These are phyloP conservation scores for Didymella exigua DNA, from an alignment of 2,329 filamentous ascomycete species.

Conservation along the genomic window DNA sequence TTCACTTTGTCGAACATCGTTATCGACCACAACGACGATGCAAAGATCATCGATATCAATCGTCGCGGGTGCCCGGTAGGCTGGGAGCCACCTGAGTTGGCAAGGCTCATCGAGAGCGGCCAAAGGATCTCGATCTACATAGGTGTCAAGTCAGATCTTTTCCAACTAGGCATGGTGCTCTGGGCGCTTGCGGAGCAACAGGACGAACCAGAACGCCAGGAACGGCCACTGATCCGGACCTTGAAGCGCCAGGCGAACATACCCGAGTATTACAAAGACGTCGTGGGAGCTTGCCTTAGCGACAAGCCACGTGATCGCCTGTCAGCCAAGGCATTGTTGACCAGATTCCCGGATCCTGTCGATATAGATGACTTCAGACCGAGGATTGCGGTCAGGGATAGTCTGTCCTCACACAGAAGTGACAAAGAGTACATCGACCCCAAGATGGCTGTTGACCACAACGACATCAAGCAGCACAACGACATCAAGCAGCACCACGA, in stretches of 20 bases:
- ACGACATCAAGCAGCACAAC: constrained; percentile 49
- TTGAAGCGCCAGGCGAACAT: constrained; percentile 55
- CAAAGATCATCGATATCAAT: constrained; percentile 98
- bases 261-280: constrained; percentile 77
- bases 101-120: constrained; percentile 80
- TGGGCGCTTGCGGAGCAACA: constrained; percentile 88
- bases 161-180: constrained; percentile 94
- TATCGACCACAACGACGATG: constrained; percentile 80
- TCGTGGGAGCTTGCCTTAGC: constrained; percentile 79
- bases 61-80: constrained; percentile 94
- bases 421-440: constrained; percentile 58
- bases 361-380: constrained; percentile 22
- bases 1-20: constrained; percentile 98
- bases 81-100: constrained; percentile 95
- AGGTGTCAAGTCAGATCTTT: constrained; percentile 95
- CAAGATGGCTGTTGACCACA: constrained; percentile 50
- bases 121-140: constrained; percentile 97
- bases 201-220: constrained; percentile 85
- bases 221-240: constrained; percentile 63
- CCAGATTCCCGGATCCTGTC: constrained; percentile 37
- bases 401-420: constrained; percentile 49
- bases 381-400: constrained; percentile 34
- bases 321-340: constrained; percentile 74
- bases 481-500: constrained; percentile 31
- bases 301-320: constrained; percentile 73